Base-by-base conservation (phyloP, 108 stramenopile genomes). In the Parmales sp. region DNA sequence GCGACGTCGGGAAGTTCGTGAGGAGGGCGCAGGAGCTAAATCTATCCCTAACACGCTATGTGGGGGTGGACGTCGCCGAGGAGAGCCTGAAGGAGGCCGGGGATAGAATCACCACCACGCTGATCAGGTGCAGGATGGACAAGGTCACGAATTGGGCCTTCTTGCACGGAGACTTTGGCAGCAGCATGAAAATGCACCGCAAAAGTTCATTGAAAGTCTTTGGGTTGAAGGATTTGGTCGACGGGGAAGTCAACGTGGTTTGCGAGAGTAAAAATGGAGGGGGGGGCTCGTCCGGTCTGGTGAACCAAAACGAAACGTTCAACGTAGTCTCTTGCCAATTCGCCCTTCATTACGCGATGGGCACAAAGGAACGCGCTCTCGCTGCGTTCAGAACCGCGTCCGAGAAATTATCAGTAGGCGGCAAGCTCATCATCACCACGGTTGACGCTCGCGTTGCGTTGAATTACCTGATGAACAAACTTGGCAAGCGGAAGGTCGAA, bases 261-360 rank as follows among this genome's bases (percentile, higher is more conserved):
- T 1, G 7, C 7, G 1, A 22, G 64, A 64, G 18, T 37, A 11
- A 25, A 18, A 74, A 78, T 13, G 88, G 89, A 7, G 92, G 90
- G 18, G 88, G 90, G 0, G 79, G 88, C 38, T 67, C 73, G 8
- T 75, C 73, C 37, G 19, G 3, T 16, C 70, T 64, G 5, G 6
- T 19, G 8, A 16, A 69, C 13, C 1, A 19, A 50, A 49, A 71
- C 3, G 80, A 91, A 26, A 76, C 75, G 28, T 99, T 96, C 71
- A 94, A 97, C 77, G 86, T 96, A 2, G 92, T 94, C 1, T 88
- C 86, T 29, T 95, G 95, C 69, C 98, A 99, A 76, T 97, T 99
- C 78, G 96, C 98, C 6, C 87, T 99, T 66, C 98, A 99, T 71
- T 99, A 99, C 82, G 95, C 97, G 95, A 95, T 94, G 80, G 81